A percentile compares a stretch with the other conserved stretches of the same genome.
phyloP scores from a whole-genome alignment of 2,329 filamentous ascomycete genomes.

The Fusarium nanum region DNA sequence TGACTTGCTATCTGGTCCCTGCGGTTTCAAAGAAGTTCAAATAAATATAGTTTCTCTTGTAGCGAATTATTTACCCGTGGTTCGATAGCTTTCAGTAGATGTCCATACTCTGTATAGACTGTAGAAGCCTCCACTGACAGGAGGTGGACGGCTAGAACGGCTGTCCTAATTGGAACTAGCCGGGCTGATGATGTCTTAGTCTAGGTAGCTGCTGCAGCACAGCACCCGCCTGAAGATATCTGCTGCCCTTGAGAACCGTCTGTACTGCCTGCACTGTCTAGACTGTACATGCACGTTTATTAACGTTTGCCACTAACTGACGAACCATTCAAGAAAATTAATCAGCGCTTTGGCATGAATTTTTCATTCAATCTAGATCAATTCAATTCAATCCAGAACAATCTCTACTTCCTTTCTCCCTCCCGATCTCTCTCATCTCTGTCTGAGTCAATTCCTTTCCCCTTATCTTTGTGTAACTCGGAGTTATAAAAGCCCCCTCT shows the following conservation, averaged over 20 bases:
- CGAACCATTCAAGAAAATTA: conserved; percentile 16
- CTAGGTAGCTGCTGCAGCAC: neutral
- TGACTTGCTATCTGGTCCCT: neutral
- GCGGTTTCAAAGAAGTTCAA: neutral
- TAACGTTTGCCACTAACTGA: conserved; percentile 29
- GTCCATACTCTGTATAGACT: neutral
- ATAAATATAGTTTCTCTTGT: neutral
- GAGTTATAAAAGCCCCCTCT: neutral
- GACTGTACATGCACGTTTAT: neutral
- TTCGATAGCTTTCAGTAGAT: neutral
- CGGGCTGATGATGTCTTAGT: conserved; percentile 15
- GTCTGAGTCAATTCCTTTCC: neutral
- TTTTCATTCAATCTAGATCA: neutral
- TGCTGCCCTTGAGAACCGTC: neutral
- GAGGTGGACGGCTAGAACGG: conserved; percentile 2
- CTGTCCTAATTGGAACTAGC: conserved; percentile 10
- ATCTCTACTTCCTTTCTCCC: neutral
- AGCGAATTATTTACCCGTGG: neutral
- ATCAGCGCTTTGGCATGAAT: conserved; percentile 23
- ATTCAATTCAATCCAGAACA: neutral
- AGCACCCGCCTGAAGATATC: neutral
- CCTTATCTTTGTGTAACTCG: neutral
- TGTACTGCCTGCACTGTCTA: neutral
- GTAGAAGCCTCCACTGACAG: neutral
- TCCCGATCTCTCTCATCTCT: neutral